Conservation (phyloP, 345 rosid genomes). For the Lumnitzera littorea region DNA sequence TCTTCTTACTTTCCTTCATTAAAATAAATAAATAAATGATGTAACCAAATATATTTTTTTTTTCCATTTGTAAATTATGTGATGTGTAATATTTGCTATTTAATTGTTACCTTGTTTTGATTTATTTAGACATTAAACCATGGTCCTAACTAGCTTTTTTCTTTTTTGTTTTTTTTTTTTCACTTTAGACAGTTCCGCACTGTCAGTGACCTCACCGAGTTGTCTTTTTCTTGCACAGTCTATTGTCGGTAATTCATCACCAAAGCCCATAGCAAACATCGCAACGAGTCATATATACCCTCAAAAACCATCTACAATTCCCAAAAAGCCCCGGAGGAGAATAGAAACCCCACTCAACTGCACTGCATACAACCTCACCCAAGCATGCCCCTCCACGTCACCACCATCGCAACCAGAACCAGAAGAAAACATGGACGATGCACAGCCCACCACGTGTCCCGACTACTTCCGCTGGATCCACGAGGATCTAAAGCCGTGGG, state of each 20-base stretch:
- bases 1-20: no score
- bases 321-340: constrained; percentile 15
- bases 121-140: no score
- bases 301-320: background rate
- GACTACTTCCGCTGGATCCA: constrained; percentile 93
- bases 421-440: constrained; percentile 13
- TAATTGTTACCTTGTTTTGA: no score
- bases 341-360: constrained; percentile 43
- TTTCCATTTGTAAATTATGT: no score
- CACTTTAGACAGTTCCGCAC: no score
- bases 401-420: constrained; percentile 6
- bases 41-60: no score
- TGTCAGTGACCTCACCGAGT: no score
- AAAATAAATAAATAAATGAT: no score
- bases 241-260: constrained; percentile 2
- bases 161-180: no score
- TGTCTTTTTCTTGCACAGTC: constrained; percentile 10
- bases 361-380: constrained; percentile 18
- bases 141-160: no score
- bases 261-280: background rate
- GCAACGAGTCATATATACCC: background rate
- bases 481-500: constrained; percentile 87
- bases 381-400: constrained; percentile 35
- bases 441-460: constrained; percentile 38
- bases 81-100: no score